Evolutionary conservation across 495 filamentous ascomycete genomes (phyloP), one percentile per base, ranked within the genome.

Genomic region (Xanthoparmelia taractica): DNA sequence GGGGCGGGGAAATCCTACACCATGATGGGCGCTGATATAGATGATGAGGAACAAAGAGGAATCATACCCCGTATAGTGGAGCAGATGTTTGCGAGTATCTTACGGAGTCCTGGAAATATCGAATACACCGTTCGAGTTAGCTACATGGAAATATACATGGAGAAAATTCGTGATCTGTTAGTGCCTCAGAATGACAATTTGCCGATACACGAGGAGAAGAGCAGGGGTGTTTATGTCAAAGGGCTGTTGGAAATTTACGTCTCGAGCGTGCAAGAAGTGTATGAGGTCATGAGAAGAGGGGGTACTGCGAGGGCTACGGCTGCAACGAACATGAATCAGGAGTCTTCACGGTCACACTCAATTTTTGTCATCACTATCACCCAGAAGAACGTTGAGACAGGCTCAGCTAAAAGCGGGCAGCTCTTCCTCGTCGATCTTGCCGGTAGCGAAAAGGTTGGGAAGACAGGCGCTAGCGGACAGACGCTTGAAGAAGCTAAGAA

Each of bases 141-240:
- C 71, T 98, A 98, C 75, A 97, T 98, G 94, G 94, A 98, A 75
- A 97, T 98, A 64, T 98, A 98, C 77, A 98, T 98, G 94, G 94
- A 98, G 76, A 85, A 87, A 59, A 97, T 98, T 76, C 85, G 93
- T 69, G 94, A 98, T 85, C 78, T 98, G 31, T 73, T 98, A 64
- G 85, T 85, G 13, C 94, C 94, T 12, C 86, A 89, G 38, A 96
- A 97, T 73, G 95, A 97, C 77, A 97, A 97, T 70, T 77, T 98
- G 45, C 93, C 94, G 4, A 85, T 98, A 3, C 94, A 98, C 76
- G 94, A 98, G 70, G 94, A 98, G 75, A 96, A 96, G 83, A 91
- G 87, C 69, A 79, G 90, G 55, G 94, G 94, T 45, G 94, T 98
- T 4, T 97, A 98, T 72, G 94, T 98, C 66, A 97, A 98, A 72